Evolutionary conservation across 148 eudicot genomes (phyloP).

Genomic region (Rheum nobile): DNA sequence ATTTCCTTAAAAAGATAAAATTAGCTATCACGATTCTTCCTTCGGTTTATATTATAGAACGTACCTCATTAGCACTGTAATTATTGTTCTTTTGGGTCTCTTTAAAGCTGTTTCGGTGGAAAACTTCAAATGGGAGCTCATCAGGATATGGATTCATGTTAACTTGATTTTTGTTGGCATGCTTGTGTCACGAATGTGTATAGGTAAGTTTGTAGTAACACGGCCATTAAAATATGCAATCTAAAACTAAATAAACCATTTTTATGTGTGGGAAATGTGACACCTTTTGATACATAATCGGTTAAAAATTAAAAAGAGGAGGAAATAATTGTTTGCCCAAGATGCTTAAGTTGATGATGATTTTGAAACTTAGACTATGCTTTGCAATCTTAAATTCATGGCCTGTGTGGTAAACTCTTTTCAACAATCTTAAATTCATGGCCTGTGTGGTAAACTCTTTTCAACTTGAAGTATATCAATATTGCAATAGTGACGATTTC

Average conservation of each 20-base stretch:
- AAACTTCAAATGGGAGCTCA: slow-evolving; percentile 63
- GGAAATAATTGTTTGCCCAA: neutral
- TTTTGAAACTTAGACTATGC: neutral
- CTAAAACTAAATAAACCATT: neutral
- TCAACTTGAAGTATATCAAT: slow-evolving; percentile 71
- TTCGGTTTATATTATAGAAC: slow-evolving; percentile 41
- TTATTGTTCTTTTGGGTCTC: slow-evolving; percentile 42
- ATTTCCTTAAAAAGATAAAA: no score
- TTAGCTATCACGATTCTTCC: neutral
- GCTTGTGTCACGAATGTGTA: slow-evolving; percentile 90
- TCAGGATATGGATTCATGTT: slow-evolving; percentile 77
- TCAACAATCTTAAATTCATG: no score
- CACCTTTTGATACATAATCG: neutral
- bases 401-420: no score
- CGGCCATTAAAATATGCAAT: neutral
- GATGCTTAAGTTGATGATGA: neutral
- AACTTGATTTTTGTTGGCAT: slow-evolving; percentile 76
- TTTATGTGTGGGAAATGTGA: neutral
- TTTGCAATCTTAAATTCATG: neutral
- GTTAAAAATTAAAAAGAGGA: neutral
- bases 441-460: slow-evolving; percentile 12
- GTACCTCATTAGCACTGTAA: slow-evolving; percentile 53
- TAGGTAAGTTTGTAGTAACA: slow-evolving; percentile 32
- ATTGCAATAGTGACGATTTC: slow-evolving; percentile 86
- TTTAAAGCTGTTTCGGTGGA: slow-evolving; percentile 49